Base-by-base conservation (phyloP, 106 monocot genomes). In the Apostasia ramifera region DNA sequence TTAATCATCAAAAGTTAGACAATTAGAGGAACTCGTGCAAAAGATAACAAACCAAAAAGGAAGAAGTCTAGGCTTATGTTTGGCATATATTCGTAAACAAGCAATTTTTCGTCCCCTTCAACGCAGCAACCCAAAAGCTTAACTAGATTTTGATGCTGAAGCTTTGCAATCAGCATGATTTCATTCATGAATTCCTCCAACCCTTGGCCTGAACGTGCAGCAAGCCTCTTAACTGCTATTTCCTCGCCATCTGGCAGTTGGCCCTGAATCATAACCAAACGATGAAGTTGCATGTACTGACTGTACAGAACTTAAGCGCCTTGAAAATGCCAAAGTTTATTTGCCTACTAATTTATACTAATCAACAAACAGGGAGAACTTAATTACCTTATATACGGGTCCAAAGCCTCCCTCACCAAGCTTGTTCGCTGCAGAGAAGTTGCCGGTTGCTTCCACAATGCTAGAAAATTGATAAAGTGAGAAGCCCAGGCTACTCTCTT, bases 131-230 rank as follows among this genome's bases (percentile, higher is more conserved):
- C 64, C 12, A 73, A 7, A 9, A 73, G 45, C 64, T 55, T 61
- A 4, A 73, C 73, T 1, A 73, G 64, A 47, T 73, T 73, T 38
- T 55, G 13, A 37, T 73, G 73, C 55, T 73, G 73, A 55, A 73
- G 73, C 39, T 61, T 73, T 15, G 73, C 73, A 6, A 73, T 73
- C 37, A 73, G 5, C 63, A 26, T 3, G 14, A 73, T 55, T 54
- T 73, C 73, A 63, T 73, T 73, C 41, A 37, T 63, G 48, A 73
- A 73, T 54, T 73, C 73, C 6, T 49, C 63, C 8, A 44, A 8
- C 7, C 73, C 73, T 55, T 73, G 73, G n/a, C 8, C 53, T 55
- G 73, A 73, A 15, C 63, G 37, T 11, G 62, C 63, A 8, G 73
- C 62, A 0, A 73, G 63, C 41, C 73, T 63, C 61, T 73, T 73